Evolutionary conservation across 208 protist species (phyloP).

Genomic region (Crithidia thermophila): DNA sequence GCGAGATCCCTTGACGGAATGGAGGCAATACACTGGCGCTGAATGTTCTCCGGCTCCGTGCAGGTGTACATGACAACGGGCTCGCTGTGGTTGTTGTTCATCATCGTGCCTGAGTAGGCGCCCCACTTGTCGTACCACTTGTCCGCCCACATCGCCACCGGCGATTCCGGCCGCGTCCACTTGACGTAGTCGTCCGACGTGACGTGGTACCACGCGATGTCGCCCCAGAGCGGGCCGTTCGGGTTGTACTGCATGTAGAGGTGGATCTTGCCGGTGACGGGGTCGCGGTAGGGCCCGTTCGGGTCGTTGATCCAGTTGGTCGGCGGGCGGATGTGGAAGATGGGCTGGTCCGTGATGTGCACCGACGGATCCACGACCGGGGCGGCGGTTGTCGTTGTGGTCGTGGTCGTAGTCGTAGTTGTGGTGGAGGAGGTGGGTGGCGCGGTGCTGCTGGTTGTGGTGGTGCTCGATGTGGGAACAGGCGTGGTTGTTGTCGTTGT

Average conservation of each 20-base stretch:
- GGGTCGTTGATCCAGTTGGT: conserved; percentile 70
- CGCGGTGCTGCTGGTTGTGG: too few species aligned
- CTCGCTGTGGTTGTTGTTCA: conserved; percentile 38
- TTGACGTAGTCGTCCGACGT: conserved; percentile 64
- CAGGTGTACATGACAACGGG: conserved; percentile 58
- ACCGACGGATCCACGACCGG: conserved; percentile 2
- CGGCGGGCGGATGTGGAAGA: conserved; percentile 55
- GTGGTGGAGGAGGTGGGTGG: too few species aligned
- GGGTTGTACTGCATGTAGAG: conserved; percentile 79
- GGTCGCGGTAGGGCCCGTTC: conserved; percentile 65
- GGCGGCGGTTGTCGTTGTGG: conserved; percentile 10
- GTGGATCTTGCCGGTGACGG: conserved; percentile 52
- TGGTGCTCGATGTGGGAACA: conserved; percentile 2
- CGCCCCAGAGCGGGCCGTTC: conserved; percentile 51
- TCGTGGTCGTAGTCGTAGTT: conserved; percentile 10
- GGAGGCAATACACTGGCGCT: conserved; percentile 56
- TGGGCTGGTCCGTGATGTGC: conserved; percentile 26
- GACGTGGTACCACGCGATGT: conserved; percentile 67
- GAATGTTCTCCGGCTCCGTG: conserved; percentile 39
- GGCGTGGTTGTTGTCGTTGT: conserved; percentile 8
- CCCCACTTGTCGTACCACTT: conserved; percentile 53
- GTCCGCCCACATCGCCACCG: conserved; percentile 40
- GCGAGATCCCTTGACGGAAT: conserved; percentile 24
- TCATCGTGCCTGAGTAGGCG: conserved; percentile 57
- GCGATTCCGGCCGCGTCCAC: conserved; percentile 34